These are phyloP conservation scores for Talaromyces atroroseus DNA, from an alignment of 2,329 filamentous ascomycete species.

Conservation along the genomic window DNA sequence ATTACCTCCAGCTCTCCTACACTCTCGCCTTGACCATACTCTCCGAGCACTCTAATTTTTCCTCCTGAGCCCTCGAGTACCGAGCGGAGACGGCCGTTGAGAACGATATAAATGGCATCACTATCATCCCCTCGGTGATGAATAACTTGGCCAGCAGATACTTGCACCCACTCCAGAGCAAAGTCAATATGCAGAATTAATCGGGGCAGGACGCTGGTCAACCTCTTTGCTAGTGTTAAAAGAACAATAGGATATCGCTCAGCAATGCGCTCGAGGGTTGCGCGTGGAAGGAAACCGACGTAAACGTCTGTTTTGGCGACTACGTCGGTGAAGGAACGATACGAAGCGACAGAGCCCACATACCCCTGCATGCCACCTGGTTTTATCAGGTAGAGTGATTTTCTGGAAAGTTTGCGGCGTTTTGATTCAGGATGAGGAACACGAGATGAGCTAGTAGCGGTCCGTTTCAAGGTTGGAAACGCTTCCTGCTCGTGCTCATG, in stretches of 20 bases:
- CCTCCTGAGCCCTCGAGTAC: slow-evolving; percentile 78
- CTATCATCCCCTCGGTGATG: slow-evolving; percentile 93
- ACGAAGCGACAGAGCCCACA: slow-evolving; percentile 87
- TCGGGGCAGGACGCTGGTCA: slow-evolving; percentile 82
- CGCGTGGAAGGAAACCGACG: slow-evolving; percentile 84
- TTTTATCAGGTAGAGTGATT: slow-evolving; percentile 83
- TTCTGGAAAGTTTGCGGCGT: slow-evolving; percentile 47
- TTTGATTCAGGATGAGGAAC: slow-evolving; percentile 26
- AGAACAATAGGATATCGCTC: slow-evolving; percentile 89
- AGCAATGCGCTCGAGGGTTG: slow-evolving; percentile 82
- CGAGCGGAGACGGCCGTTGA: slow-evolving; percentile 83
- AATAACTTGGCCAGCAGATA: slow-evolving; percentile 89
- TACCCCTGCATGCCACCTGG: slow-evolving; percentile 93
- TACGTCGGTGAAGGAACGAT: slow-evolving; percentile 93
- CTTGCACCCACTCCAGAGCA: slow-evolving; percentile 95
- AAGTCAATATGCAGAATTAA: slow-evolving; percentile 96
- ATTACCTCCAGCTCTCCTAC: slow-evolving; percentile 95
- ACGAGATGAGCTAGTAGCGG: slow-evolving; percentile 39
- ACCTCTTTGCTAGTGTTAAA: slow-evolving; percentile 88
- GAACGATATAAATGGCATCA: slow-evolving; percentile 95
- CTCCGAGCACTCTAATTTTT: slow-evolving; percentile 77
- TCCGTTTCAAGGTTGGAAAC: slow-evolving; percentile 43
- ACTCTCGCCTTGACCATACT: slow-evolving; percentile 95
- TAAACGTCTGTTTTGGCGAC: slow-evolving; percentile 98
- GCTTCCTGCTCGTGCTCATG: slow-evolving; percentile 31